Percentiles rank a stretch among this genome's conserved stretches.
Evolutionary conservation across 345 rosid genomes (phyloP).

Genomic region (Eucalyptus urophylla): DNA sequence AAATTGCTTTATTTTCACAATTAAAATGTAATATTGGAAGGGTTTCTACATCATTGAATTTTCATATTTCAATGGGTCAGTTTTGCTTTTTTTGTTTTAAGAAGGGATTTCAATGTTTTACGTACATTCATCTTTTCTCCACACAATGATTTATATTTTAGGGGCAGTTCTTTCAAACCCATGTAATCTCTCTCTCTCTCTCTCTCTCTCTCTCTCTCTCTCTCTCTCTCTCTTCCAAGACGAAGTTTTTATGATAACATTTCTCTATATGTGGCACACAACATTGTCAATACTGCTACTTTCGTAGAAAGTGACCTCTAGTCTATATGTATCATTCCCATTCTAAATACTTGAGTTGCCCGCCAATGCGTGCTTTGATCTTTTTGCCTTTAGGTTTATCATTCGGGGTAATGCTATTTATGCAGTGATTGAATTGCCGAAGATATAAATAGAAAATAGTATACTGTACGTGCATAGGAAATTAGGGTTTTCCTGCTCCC

Average conservation of each 20-base stretch:
- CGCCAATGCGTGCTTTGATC: background rate
- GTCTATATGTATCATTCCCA: background rate
- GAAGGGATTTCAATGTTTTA: background rate
- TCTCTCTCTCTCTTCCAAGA: background rate
- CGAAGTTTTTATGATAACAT: background rate
- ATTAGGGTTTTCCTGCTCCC: background rate
- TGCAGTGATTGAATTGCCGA: background rate
- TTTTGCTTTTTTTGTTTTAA: background rate
- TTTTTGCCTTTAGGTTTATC: background rate
- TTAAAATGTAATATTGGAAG: background rate
- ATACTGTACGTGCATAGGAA: background rate
- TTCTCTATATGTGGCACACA: background rate
- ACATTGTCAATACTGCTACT: background rate
- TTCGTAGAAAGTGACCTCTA: background rate
- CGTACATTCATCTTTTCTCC: background rate
- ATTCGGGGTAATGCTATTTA: background rate
- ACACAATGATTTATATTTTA: background rate
- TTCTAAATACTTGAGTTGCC: background rate
- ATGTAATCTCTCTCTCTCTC: background rate
- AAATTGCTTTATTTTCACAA: background rate
- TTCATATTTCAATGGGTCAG: accelerated
- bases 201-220: background rate
- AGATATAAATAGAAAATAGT: background rate
- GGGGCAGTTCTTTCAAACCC: background rate
- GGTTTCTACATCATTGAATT: background rate